Evolutionary conservation across 192 early-diverging fungal genomes (phyloP), one percentile per base, ranked within the genome.

Genomic region (Coemansia sp.): DNA sequence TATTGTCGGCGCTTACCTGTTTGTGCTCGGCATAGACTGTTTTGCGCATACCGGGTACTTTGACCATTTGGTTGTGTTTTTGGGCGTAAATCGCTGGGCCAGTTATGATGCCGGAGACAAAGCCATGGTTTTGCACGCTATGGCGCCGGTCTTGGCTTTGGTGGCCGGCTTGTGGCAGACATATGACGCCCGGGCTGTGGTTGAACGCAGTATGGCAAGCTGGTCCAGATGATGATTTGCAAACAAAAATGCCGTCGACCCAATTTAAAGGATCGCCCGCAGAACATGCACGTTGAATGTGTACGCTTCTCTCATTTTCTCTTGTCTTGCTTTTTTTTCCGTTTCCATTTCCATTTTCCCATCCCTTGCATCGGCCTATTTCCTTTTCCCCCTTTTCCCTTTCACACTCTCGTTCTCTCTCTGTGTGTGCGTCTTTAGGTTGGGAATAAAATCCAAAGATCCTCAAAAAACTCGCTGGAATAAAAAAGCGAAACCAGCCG

Each of bases 21-120:
- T 68, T n/a, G 67, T 68, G 17, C 48, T 68, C 17, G 67, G 67
- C 48, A 9, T 61, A n/a, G 67, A 68, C 35, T 68, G 67, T 48
- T 68, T 68, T 61, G 59, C 51, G 8, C 67, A 60, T 4, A 61
- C 67, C 17, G 67, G 67, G 35, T 68, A 68, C 34, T 22, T 36
- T 0, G 18, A 38, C 33, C 67, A 68, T 18, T 7, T 68, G 18
- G 22, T 43, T 5, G 41, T 68, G 33, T 48, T 68, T 52, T 37
- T 58, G 58, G 8, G 36, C 3, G 32, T 41, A 20, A 35, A 28
- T 32, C 15, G 48, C n/a, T 5, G 35, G 18, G 33, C 12, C 9
- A 11, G n/a, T 14, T 68, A 68, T 22, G 33, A 51, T 7, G 51
- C 67, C 2, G 59, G 35, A 48, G 57, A 33, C 33, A 9, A 33